phyloP scores from a whole-genome alignment of 1,139 yeast species.

The Pichia sp. region DNA sequence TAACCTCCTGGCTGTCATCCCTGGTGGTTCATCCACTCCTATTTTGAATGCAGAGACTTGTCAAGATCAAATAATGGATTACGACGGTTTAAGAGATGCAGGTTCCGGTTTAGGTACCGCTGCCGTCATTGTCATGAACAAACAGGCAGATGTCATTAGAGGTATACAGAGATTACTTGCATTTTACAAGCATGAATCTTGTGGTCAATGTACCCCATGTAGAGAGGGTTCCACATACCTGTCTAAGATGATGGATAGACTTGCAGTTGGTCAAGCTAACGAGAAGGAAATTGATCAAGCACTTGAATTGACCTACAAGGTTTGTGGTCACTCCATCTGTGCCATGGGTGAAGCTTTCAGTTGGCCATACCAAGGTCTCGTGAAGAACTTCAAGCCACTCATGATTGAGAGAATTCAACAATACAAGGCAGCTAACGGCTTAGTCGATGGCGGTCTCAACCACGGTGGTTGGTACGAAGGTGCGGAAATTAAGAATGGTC shows the following conservation, averaged over 20 bases:
- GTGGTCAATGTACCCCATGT: constrained; percentile 94
- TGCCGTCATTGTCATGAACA: constrained; percentile 85
- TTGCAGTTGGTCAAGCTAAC: constrained; percentile 69
- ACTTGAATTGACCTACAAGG: constrained; percentile 71
- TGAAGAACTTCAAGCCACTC: constrained; percentile 74
- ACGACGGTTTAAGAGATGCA: constrained; percentile 73
- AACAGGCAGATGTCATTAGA: constrained; percentile 73
- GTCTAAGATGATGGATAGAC: constrained; percentile 75
- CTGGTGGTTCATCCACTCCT: constrained; percentile 87
- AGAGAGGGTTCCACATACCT: constrained; percentile 92
- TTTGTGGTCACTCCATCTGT: constrained; percentile 87
- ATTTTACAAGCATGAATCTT: constrained; percentile 84
- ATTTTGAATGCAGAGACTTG: constrained; percentile 62
- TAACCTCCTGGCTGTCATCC: constrained; percentile 75
- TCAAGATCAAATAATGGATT: constrained; percentile 72
- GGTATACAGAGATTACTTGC: constrained; percentile 80
- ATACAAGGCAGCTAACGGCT: constrained; percentile 30
- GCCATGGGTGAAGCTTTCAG: constrained; percentile 92
- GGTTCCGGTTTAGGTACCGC: constrained; percentile 90
- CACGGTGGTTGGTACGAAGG: constrained; percentile 77
- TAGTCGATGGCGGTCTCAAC: constrained; percentile 38
- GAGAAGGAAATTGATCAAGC: constrained; percentile 78
- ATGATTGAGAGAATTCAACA: constrained; percentile 64
- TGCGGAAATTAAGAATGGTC: constrained; percentile 58
- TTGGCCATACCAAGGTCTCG: constrained; percentile 87